Evolutionary conservation across 805 yeast genomes (phyloP).

Genomic region (Lipomyces orientalis): DNA sequence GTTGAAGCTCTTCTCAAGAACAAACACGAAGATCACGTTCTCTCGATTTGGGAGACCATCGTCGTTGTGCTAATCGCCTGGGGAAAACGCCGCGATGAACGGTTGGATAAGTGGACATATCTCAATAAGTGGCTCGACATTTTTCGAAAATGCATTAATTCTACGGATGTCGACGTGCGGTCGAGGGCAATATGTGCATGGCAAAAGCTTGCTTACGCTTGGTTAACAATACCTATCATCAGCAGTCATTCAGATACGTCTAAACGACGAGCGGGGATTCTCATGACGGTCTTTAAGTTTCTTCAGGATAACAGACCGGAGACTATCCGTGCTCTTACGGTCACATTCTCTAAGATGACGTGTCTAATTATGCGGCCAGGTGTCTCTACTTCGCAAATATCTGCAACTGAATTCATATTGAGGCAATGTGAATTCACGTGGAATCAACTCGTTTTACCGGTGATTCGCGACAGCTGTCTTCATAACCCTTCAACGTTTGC

Average conservation of each 20-base stretch:
- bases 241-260: neutral
- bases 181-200: constrained; percentile 22
- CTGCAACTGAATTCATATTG: constrained; percentile 5
- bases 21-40: constrained; percentile 26
- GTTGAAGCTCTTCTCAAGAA: constrained; percentile 16
- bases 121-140: constrained; percentile 26
- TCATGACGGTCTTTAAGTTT: constrained; percentile 19
- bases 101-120: constrained; percentile 28
- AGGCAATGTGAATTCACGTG: constrained; percentile 23
- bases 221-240: constrained; percentile 17
- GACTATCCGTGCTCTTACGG: constrained; percentile 13
- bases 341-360: constrained; percentile 15
- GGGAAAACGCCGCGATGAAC: constrained; percentile 23
- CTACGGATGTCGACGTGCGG: constrained; percentile 12
- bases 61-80: constrained; percentile 19
- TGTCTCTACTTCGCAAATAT: constrained; percentile 2
- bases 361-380: constrained; percentile 19
- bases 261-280: constrained; percentile 15
- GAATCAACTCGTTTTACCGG: constrained; percentile 23
- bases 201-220: constrained; percentile 27
- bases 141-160: constrained; percentile 18
- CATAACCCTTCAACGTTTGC: constrained; percentile 2
- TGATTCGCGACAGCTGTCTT: constrained; percentile 22
- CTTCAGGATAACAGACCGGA: constrained; percentile 13
- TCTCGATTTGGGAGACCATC: constrained; percentile 27